phyloP scores from a whole-genome alignment of 2,329 filamentous ascomycete genomes.

The Aspergillus pseudoterreus region DNA sequence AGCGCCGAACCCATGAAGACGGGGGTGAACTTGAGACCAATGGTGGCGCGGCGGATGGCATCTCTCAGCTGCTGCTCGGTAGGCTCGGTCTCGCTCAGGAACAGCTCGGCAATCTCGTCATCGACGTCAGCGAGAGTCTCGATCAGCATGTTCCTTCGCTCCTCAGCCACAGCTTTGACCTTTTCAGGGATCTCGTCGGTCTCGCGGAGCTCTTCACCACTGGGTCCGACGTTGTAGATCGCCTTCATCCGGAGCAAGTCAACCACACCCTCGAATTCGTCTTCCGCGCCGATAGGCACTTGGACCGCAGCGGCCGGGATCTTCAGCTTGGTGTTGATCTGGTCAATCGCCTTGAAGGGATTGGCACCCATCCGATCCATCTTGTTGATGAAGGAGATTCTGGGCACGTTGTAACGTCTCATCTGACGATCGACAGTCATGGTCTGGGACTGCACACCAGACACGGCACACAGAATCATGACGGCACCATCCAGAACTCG shows the following conservation, averaged over 20 bases:
- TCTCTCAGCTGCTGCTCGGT: constrained; percentile 80
- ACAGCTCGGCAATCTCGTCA: constrained; percentile 94
- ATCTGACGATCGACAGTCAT: constrained; percentile 98
- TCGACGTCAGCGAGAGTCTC: constrained; percentile 97
- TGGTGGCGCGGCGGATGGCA: constrained; percentile 88
- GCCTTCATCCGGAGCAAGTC: constrained; percentile 90
- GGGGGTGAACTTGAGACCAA: constrained; percentile 82
- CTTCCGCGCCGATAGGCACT: constrained; percentile 88
- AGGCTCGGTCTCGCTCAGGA: constrained; percentile 80
- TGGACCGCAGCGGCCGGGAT: constrained; percentile 90
- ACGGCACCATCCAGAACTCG: constrained; percentile 94
- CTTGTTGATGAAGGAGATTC: constrained; percentile 97
- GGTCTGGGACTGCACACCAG: constrained; percentile 94
- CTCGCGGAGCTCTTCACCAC: constrained; percentile 72
- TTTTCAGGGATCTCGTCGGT: constrained; percentile 81
- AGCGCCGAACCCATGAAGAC: constrained; percentile 96
- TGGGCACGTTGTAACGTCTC: constrained; percentile 94
- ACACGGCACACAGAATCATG: constrained; percentile 97
- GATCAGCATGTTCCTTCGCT: constrained; percentile 81
- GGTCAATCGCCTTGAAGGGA: constrained; percentile 94
- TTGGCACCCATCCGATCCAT: constrained; percentile 99
- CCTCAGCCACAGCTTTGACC: constrained; percentile 68
- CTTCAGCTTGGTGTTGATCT: constrained; percentile 95
- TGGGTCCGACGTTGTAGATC: constrained; percentile 83
- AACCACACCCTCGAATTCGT: constrained; percentile 87